Percentiles rank a stretch among this genome's conserved stretches.
phyloP scores from a whole-genome alignment of 768 basidiomycete species.

The Mycena indigotica region DNA sequence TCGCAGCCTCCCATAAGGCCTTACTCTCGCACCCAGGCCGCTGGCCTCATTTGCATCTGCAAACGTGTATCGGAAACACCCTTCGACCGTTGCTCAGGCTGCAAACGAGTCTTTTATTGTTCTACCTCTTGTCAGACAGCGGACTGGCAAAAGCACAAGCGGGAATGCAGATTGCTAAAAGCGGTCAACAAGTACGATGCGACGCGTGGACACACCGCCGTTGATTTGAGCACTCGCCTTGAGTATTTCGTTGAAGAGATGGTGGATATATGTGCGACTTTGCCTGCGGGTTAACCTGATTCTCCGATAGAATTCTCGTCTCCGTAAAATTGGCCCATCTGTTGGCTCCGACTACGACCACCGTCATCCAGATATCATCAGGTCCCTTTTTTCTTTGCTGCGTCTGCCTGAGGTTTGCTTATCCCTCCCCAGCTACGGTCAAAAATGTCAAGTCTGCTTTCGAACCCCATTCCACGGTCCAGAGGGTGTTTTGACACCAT shows the following conservation, averaged over 20 bases:
- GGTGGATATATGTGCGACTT: neutral
- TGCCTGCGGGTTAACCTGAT: neutral
- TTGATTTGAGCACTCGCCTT: neutral
- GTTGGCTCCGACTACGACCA: neutral
- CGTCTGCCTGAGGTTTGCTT: neutral
- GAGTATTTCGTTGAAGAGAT: neutral
- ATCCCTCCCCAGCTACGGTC: neutral
- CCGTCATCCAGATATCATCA: neutral
- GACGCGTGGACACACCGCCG: neutral
- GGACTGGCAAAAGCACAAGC: conserved; percentile 6
- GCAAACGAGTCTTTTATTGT: conserved; percentile 8
- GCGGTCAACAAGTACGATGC: conserved; percentile 8
- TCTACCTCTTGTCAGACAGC: neutral
- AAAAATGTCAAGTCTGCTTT: conserved; percentile 16
- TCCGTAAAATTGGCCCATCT: neutral
- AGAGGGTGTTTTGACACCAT: neutral
- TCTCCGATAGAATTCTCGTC: neutral
- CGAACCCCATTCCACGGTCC: conserved; percentile 11
- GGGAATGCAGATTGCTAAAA: neutral
- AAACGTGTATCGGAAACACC: neutral
- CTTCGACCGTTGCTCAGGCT: neutral
- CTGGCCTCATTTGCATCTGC: neutral
- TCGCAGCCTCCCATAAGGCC: neutral
- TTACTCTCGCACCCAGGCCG: neutral
- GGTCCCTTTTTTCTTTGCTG: neutral